These are phyloP conservation scores for Cladosporium sp. DNA, from an alignment of 2,329 filamentous ascomycete genomes.

Conservation along the genomic window DNA sequence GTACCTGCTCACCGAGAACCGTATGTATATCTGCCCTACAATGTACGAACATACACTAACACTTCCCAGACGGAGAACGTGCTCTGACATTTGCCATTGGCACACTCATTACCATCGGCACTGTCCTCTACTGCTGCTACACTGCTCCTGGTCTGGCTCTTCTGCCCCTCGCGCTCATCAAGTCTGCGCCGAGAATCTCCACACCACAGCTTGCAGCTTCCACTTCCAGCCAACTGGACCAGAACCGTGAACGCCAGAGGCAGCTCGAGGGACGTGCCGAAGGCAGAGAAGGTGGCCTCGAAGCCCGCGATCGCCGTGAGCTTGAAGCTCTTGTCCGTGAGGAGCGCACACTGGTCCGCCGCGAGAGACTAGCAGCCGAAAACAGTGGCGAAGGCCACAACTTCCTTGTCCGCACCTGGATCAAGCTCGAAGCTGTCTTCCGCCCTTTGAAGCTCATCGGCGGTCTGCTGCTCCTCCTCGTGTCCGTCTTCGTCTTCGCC, in stretches of 20 bases:
- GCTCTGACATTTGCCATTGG: slow-evolving; percentile 88
- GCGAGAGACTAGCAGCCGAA: slow-evolving; percentile 83
- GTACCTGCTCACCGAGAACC: slow-evolving; percentile 77
- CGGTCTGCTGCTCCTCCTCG: slow-evolving; percentile 73
- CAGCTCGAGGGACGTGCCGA: slow-evolving; percentile 85
- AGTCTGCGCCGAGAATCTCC: slow-evolving; percentile 83
- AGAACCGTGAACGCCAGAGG: slow-evolving; percentile 87
- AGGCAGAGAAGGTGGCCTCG: slow-evolving; percentile 72
- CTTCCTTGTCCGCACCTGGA: slow-evolving; percentile 73
- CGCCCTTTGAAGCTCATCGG: slow-evolving; percentile 86
- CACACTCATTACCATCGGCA: slow-evolving; percentile 83
- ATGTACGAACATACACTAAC: slow-evolving; percentile 19
- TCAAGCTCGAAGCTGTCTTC: slow-evolving; percentile 78
- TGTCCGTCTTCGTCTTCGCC: slow-evolving; percentile 76
- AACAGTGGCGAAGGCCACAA: slow-evolving; percentile 75
- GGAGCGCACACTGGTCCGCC: slow-evolving; percentile 86
- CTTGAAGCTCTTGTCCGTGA: slow-evolving; percentile 84
- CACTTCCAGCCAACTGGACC: slow-evolving; percentile 77
- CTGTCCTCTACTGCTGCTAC: slow-evolving; percentile 83
- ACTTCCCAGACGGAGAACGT: slow-evolving; percentile 72
- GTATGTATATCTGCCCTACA: slow-evolving; percentile 38
- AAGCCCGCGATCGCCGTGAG: slow-evolving; percentile 84
- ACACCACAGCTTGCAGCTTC: slow-evolving; percentile 75
- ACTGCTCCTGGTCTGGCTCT: slow-evolving; percentile 86
- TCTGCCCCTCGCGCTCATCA: slow-evolving; percentile 87